A percentile compares a stretch with the other conserved stretches of the same genome.
Evolutionary conservation across 306 rosid genomes (phyloP).

Genomic region (Lathyrus tuberosus): DNA sequence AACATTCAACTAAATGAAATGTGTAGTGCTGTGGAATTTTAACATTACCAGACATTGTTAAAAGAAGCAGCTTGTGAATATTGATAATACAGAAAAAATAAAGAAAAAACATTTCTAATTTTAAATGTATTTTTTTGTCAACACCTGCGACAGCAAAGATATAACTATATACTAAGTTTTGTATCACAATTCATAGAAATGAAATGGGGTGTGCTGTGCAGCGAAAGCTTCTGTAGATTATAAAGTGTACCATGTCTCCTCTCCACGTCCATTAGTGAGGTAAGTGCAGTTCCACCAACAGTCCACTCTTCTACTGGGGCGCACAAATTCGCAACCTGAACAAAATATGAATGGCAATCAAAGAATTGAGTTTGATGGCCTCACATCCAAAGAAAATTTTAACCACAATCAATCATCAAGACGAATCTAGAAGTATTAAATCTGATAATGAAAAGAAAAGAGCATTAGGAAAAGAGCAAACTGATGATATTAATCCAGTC

Average conservation of each 20-base stretch:
- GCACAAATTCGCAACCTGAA: conserved; percentile 88
- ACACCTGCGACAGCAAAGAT: conserved; percentile 10
- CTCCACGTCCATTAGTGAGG: conserved; percentile 94
- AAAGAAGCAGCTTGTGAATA: conserved; percentile 15
- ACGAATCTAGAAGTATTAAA: conserved; percentile 34
- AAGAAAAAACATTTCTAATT: background rate
- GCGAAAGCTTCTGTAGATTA: conserved; percentile 25
- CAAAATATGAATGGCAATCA: conserved; percentile 30
- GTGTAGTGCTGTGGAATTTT: background rate
- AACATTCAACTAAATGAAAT: conserved; percentile 34
- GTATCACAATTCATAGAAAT: conserved; percentile 16
- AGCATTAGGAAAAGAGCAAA: conserved; percentile 45
- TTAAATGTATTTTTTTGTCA: conserved; percentile 16
- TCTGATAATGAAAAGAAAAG: conserved; percentile 13
- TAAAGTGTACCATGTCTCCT: conserved; percentile 85
- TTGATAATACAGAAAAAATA: conserved; percentile 15
- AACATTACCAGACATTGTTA: conserved; percentile 12
- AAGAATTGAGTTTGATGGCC: conserved; percentile 29
- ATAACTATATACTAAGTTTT: conserved; percentile 6
- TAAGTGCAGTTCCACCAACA: conserved; percentile 91
- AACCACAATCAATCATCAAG: conserved; percentile 27
- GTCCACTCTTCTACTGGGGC: conserved; percentile 97
- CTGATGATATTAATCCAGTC: conserved; percentile 96
- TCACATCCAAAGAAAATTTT: conserved; percentile 24
- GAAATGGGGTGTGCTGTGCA: conserved; percentile 10